These are phyloP conservation scores for Metschnikowia hibisci DNA, from an alignment of 805 yeast species.

Conservation along the genomic window DNA sequence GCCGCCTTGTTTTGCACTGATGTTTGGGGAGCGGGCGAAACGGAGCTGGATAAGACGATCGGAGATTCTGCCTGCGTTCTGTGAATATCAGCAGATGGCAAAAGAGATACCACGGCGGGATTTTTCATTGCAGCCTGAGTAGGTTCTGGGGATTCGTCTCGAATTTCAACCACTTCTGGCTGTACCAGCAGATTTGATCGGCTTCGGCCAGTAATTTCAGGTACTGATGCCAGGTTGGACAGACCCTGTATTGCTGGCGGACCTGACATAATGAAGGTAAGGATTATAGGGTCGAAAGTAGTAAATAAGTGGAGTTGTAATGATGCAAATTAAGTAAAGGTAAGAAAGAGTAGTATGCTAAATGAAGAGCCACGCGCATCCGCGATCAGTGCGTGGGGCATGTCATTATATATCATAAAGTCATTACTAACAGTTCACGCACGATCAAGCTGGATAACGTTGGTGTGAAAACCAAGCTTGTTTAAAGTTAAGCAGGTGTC, in stretches of 20 bases:
- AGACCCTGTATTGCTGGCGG: no score
- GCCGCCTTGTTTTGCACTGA: not conserved
- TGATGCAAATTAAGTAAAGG: no score
- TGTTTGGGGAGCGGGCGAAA: not conserved
- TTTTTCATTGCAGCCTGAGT: not conserved
- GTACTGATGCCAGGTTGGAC: no score
- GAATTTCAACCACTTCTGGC: not conserved
- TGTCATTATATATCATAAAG: no score
- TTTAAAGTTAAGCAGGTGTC: conserved; percentile 80
- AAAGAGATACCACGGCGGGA: not conserved
- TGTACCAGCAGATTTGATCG: no score
- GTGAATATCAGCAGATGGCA: not conserved
- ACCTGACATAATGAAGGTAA: no score
- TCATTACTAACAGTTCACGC: conserved; percentile 37
- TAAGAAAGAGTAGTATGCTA: no score
- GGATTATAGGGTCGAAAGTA: no score
- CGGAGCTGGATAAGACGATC: not conserved
- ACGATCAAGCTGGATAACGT: conserved; percentile 64
- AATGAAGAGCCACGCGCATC: no score
- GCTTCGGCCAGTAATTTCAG: no score
- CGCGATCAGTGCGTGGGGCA: no score
- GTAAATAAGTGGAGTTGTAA: no score
- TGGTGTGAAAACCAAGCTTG: conserved; percentile 67
- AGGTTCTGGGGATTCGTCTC: not conserved
- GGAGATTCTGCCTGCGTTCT: not conserved